A percentile compares a stretch with the other conserved stretches of the same genome.
Conservation (phyloP, 441 rosid species). For the Erysimum cheiri region DNA sequence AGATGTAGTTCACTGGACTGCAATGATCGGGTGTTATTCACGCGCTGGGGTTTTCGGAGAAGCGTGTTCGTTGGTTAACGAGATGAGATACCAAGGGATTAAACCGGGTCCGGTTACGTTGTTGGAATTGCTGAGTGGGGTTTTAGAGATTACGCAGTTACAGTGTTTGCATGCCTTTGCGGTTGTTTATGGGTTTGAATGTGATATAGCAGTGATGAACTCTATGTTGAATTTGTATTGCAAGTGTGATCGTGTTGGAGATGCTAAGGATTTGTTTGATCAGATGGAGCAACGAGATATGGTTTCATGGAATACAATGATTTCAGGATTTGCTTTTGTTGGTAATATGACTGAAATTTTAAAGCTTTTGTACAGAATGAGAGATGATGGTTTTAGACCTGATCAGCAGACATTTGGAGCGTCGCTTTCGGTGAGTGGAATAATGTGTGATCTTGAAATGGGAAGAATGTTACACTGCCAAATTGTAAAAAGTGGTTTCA, state of each 20-base stretch:
- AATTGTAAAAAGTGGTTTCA: slow-evolving; percentile 48
- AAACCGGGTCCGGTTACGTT: slow-evolving; percentile 62
- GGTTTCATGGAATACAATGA: slow-evolving; percentile 63
- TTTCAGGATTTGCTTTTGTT: slow-evolving; percentile 52
- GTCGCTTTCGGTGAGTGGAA: slow-evolving; percentile 48
- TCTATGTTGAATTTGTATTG: slow-evolving; percentile 57
- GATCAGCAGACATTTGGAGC: slow-evolving; percentile 59
- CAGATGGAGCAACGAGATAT: slow-evolving; percentile 56
- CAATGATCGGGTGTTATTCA: slow-evolving; percentile 58
- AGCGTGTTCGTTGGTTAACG: slow-evolving; percentile 46
- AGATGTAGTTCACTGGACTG: slow-evolving; percentile 56
- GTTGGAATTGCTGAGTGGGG: slow-evolving; percentile 54
- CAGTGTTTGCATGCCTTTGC: slow-evolving; percentile 60
- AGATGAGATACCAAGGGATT: slow-evolving; percentile 53
- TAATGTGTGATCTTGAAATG: slow-evolving; percentile 48
- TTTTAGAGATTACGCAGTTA: slow-evolving; percentile 47
- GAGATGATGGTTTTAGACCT: slow-evolving; percentile 49
- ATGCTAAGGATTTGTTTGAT: slow-evolving; percentile 55
- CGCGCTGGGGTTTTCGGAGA: slow-evolving; percentile 45
- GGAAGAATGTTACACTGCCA: slow-evolving; percentile 62
- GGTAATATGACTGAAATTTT: slow-evolving; percentile 49
- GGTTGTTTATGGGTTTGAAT: slow-evolving; percentile 51
- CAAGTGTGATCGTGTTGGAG: slow-evolving; percentile 49
- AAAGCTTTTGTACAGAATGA: slow-evolving; percentile 53
- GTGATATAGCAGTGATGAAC: slow-evolving; percentile 49